A percentile compares a stretch with the other conserved stretches of the same genome.
These are phyloP conservation scores for Botrytis aclada DNA, from an alignment of 2,329 filamentous ascomycete species.

Conservation along the genomic window DNA sequence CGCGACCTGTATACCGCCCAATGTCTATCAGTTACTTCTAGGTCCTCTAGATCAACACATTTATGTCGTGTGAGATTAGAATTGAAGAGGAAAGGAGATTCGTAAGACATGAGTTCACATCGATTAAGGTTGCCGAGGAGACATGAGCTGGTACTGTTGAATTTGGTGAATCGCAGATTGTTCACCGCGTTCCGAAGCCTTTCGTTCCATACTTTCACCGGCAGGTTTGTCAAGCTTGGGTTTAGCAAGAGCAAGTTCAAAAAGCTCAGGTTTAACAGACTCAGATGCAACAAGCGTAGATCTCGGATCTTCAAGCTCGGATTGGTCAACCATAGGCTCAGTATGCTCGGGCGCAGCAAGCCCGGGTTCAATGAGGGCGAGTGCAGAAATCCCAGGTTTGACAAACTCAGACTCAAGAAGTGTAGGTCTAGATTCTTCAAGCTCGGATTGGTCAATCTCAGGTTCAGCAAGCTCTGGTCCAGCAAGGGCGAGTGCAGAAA, in stretches of 20 bases:
- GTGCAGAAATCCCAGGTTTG: neutral
- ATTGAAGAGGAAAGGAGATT: neutral
- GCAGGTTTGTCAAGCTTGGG: neutral
- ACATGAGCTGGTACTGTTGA: neutral
- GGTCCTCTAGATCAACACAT: neutral
- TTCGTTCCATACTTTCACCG: neutral
- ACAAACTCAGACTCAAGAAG: neutral
- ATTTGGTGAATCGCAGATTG: neutral
- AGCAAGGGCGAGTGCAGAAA: neutral
- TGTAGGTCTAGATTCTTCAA: neutral
- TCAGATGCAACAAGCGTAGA: neutral
- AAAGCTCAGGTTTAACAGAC: neutral
- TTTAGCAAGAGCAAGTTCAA: neutral
- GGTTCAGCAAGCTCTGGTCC: neutral
- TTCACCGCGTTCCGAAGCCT: neutral
- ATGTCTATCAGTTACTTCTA: neutral
- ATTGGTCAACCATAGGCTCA: neutral
- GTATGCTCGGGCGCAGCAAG: neutral
- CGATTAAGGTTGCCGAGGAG: neutral
- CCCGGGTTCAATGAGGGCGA: too few relatives aligned
- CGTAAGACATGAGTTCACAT: neutral
- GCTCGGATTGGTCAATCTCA: neutral
- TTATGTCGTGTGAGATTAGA: neutral
- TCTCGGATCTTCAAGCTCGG: neutral
- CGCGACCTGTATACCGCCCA: neutral